phyloP scores from a whole-genome alignment of 495 filamentous ascomycete genomes.

The Xylaria telfairii region DNA sequence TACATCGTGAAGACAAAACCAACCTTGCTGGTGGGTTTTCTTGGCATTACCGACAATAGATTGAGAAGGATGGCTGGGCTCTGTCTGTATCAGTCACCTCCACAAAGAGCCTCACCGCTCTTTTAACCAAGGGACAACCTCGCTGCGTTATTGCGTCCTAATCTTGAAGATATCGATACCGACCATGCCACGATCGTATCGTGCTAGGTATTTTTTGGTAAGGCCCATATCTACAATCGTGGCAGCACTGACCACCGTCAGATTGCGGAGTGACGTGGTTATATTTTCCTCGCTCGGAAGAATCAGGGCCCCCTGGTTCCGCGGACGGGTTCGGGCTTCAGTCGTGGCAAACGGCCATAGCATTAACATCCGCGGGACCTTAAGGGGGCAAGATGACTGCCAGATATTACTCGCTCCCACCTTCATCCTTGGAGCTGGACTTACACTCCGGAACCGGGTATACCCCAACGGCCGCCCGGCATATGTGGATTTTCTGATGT shows the following conservation, averaged over 20 bases:
- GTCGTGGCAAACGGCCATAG: background rate
- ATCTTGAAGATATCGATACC: slow-evolving; percentile 1
- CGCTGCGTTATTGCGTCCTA: slow-evolving; percentile 7
- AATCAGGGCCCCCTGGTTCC: slow-evolving; percentile 4
- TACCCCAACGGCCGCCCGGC: background rate
- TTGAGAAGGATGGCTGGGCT: slow-evolving; percentile 2
- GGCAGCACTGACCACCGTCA: background rate
- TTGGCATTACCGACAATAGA: slow-evolving; percentile 13
- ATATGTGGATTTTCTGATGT: slow-evolving; percentile 2
- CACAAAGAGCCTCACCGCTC: slow-evolving; percentile 13
- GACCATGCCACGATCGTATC: slow-evolving; percentile 10
- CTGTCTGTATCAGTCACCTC: background rate
- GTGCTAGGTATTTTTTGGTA: slow-evolving; percentile 5
- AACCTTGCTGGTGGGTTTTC: background rate
- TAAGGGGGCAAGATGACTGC: background rate
- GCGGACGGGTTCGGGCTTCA: background rate
- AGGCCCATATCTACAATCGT: background rate
- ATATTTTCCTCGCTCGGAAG: slow-evolving; percentile 8
- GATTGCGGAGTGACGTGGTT: slow-evolving; percentile 14
- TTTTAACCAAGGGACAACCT: slow-evolving; percentile 13
- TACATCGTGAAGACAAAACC: background rate
- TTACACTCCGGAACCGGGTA: background rate
- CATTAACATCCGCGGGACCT: background rate
- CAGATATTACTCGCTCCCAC: background rate
- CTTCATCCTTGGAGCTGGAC: slow-evolving; percentile 6